Evolutionary conservation across 2,329 filamentous ascomycete genomes (phyloP), one percentile per base, ranked within the genome.

Genomic region (Neopestalotiopsis sp.): DNA sequence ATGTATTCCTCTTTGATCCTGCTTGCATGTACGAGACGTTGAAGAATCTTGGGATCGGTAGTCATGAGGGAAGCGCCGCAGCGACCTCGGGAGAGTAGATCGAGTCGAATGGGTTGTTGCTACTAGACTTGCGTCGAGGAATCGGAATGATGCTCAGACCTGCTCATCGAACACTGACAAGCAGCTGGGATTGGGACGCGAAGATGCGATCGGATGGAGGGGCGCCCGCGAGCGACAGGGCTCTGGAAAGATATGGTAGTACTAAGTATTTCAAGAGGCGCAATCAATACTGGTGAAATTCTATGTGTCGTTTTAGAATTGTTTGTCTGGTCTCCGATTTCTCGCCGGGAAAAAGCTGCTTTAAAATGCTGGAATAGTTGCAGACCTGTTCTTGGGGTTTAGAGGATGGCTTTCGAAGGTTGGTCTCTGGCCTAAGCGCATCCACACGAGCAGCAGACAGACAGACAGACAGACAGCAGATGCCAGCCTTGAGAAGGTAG

Each of bases 61-160:
- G 63, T 68, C 69, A 70, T 70, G 69, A 57, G 64, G 58, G 63
- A 66, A 67, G 66, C 66, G 69, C 69, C 65, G 65, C 61, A 67
- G 68, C 68, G 65, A 58, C 65, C 56, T 67, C 65, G 59, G 59
- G 34, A 62, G 12, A 7, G 59, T n/a, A 17, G 10, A 34, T 34
- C 28, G 32, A 40, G 66, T 42, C 56, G 49, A 62, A 38, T 38
- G 30, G 24, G 34, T 61, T 30, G 30, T 10, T 67, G 42, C 28
- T 45, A 66, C 49, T 45, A 65, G 65, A 20, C 17, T 62, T 14
- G 30, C 30, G 30, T 32, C 5, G 34, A 32, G 13, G 32, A 14
- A 17, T 62, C 5, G 34, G 34, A 17, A 20, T 38, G 12, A 40
- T 17, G 24, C 20, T 38, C 2, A 40, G 34, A 17, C n/a, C 9